Conservation (phyloP, 1,284 basidiomycete genomes). For the Puccinia polysora region DNA sequence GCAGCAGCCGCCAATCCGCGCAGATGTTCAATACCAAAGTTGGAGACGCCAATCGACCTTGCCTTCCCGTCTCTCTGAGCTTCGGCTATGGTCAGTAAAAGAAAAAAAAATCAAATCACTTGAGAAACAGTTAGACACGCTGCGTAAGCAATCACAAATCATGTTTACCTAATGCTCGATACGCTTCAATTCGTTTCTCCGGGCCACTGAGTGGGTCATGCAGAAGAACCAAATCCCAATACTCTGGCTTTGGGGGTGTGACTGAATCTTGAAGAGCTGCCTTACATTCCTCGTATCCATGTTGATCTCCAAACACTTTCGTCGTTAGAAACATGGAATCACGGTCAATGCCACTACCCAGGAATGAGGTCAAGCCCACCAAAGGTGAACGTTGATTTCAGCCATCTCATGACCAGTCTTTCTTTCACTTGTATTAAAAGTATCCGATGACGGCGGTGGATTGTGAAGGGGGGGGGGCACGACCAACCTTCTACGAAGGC, state of each 20-base stretch:
- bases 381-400: too few relatives aligned
- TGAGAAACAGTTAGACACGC: not conserved
- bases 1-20: constrained; percentile 66
- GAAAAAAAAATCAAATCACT: not conserved
- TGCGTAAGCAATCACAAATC: constrained; percentile 56
- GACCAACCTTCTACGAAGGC: constrained; percentile 56
- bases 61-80: constrained; percentile 64
- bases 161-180: constrained; percentile 48
- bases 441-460: constrained; percentile 50
- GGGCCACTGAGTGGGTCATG: constrained; percentile 65
- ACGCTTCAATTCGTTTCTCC: constrained; percentile 62
- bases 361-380: too few relatives aligned
- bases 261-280: constrained; percentile 47
- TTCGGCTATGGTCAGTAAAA: constrained; percentile 56
- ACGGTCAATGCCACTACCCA: constrained; percentile 57
- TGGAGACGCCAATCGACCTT: constrained; percentile 69
- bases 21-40: constrained; percentile 70
- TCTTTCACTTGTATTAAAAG: too few relatives aligned
- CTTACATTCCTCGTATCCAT: constrained; percentile 45
- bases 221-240: constrained; percentile 72
- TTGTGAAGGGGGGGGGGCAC: not conserved
- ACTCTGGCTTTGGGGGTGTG: constrained; percentile 51
- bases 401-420: too few relatives aligned
- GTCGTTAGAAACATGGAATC: constrained; percentile 63
- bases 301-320: constrained; percentile 48